Base-by-base conservation (phyloP, 306 rosid species). In the Oemleria cerasiformis region DNA sequence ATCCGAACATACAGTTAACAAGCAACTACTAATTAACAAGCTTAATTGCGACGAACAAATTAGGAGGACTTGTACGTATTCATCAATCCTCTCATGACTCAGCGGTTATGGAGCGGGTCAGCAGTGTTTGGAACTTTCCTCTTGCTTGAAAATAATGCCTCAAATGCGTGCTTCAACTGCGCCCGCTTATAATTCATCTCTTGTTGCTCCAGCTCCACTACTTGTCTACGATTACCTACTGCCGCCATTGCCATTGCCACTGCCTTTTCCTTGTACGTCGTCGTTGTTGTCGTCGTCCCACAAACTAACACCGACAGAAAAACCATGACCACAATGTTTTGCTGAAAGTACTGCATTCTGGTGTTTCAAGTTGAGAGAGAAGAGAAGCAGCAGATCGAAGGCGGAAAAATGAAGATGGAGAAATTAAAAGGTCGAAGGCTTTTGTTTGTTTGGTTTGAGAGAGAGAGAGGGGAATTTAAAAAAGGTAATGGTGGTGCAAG, bases 91-190 rank as follows among this genome's bases (percentile, higher is more conserved):
- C 36, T 30, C 23, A 23, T 14, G 30, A 45, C n/a, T 92, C 82
- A 93, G 68, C 97, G 97, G 77, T 93, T 93, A 82, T 93, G 98
- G 13, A 93, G 97, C 17, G 98, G 98, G 43, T 93, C 97, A 14
- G 92, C 82, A n/a, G 96, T 90, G 74, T 93, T 83, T 2, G 98
- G 97, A 82, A 93, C 97, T 78, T 72, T 87, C 68, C 97, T 91
- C 87, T 86, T 87, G 75, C 79, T 80, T 34, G 96, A 76, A 70
- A 80, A 72, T 80, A 78, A 85, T 53, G 60, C 74, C 25, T 78
- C 86, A 50, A 84, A 75, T 15, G 86, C 65, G 47, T 68, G 82
- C 59, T 49, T 74, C 49, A 66, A 36, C 50, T 21, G 71, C 9
- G 58, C 66, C 53, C 70, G 74, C 49, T 63, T 13, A 8, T 44